These are phyloP conservation scores for Pseudotulostoma volvatum DNA, from an alignment of 495 filamentous ascomycete genomes.

Conservation along the genomic window DNA sequence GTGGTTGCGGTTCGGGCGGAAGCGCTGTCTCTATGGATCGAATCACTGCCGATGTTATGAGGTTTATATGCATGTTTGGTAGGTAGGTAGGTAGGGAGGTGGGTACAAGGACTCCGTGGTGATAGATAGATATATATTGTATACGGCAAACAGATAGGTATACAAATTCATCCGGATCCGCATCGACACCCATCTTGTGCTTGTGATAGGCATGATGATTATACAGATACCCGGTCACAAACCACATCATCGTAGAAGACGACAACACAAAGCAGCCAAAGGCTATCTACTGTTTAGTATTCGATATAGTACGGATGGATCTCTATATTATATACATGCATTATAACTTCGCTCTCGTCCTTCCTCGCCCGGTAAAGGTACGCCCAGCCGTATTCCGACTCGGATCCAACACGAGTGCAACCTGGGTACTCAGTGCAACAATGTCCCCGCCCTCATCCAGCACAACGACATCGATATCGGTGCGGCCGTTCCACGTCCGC, in stretches of 20 bases:
- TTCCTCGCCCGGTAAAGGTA: too few species aligned
- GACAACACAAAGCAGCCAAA: too few species aligned
- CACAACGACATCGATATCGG: slow-evolving; percentile 49
- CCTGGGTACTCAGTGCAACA: slow-evolving; percentile 46
- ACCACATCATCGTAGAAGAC: too few species aligned
- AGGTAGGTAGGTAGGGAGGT: neutral
- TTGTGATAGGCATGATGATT: too few species aligned
- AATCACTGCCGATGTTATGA: too few species aligned
- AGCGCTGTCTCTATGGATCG: slow-evolving; percentile 30
- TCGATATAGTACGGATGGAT: too few species aligned
- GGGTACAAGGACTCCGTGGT: neutral
- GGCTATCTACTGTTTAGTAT: too few species aligned
- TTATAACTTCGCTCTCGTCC: slow-evolving; percentile 9
- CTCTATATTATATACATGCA: neutral
- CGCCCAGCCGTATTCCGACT: slow-evolving; percentile 35
- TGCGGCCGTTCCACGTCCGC: slow-evolving; percentile 42
- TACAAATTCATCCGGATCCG: too few species aligned
- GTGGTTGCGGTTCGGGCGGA: slow-evolving; percentile 23
- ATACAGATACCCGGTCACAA: too few species aligned
- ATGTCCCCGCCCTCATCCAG: slow-evolving; percentile 39
- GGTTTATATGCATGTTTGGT: too few species aligned
- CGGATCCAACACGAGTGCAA: slow-evolving; percentile 40
- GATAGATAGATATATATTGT: neutral
- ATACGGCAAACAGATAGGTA: neutral
- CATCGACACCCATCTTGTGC: too few species aligned